phyloP scores from a whole-genome alignment of 2,329 filamentous ascomycete genomes.

The Sphaerulina populicola region DNA sequence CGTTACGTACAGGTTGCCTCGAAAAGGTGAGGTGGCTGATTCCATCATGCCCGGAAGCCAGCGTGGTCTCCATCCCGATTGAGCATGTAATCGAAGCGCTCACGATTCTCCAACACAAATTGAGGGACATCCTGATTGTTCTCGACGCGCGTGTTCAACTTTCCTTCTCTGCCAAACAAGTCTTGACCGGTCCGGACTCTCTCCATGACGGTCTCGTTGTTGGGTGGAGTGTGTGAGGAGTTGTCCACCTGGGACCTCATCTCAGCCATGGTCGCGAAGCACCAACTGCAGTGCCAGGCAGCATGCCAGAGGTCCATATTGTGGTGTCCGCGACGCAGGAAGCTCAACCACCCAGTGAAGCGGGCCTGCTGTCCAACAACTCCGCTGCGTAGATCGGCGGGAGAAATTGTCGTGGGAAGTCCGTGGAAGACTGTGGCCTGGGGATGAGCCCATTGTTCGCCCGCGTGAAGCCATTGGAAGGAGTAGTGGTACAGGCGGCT shows the following conservation, averaged over 20 bases:
- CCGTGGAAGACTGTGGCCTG: conserved; percentile 52
- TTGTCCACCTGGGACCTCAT: conserved; percentile 33
- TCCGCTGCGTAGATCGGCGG: conserved; percentile 48
- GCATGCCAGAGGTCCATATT: conserved; percentile 44
- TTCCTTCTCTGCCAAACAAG: conserved; percentile 20
- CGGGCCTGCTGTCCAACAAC: conserved; percentile 24
- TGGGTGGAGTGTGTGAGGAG: too few species aligned
- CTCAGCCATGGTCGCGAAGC: conserved; percentile 50
- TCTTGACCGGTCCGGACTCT: conserved; percentile 20
- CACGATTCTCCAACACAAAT: conserved; percentile 35
- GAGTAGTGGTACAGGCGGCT: conserved; percentile 28
- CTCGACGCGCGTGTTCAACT: conserved; percentile 45
- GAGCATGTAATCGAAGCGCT: conserved; percentile 35
- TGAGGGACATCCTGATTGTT: conserved; percentile 47
- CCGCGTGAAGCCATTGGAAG: conserved; percentile 28
- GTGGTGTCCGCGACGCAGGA: conserved; percentile 32
- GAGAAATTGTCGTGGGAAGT: conserved; percentile 42
- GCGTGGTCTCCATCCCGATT: conserved; percentile 36
- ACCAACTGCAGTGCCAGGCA: conserved; percentile 56
- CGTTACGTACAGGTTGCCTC: too few species aligned
- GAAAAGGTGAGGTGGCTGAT: too few species aligned
- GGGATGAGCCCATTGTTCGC: conserved; percentile 48
- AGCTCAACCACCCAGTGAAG: conserved; percentile 9
- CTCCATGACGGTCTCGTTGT: conserved; percentile 52
- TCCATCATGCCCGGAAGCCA: conserved; percentile 15